These are phyloP conservation scores for Penicillium mononematosum DNA, from an alignment of 495 filamentous ascomycete genomes.

Conservation along the genomic window DNA sequence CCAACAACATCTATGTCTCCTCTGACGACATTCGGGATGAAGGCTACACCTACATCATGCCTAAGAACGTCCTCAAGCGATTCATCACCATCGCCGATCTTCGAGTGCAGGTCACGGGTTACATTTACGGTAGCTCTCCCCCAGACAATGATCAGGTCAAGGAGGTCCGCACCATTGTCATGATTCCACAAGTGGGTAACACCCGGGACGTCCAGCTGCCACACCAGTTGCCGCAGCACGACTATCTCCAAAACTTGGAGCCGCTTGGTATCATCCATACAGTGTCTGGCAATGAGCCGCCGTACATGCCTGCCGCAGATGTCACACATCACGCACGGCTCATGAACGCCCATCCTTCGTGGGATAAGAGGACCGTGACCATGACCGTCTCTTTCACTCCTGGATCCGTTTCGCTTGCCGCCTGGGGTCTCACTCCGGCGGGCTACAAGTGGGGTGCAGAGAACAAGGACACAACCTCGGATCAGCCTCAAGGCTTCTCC, in stretches of 20 bases:
- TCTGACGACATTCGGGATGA: constrained; percentile 84
- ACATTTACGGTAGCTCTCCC: constrained; percentile 90
- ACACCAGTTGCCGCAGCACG: constrained; percentile 89
- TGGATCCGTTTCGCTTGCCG: constrained; percentile 92
- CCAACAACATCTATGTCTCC: constrained; percentile 98
- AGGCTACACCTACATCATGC: constrained; percentile 94
- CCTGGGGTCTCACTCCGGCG: constrained; percentile 84
- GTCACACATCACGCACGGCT: constrained; percentile 89
- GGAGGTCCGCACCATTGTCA: constrained; percentile 92
- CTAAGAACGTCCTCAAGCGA: constrained; percentile 96
- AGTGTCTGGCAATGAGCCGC: constrained; percentile 87
- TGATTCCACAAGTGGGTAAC: constrained; percentile 95
- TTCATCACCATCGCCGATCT: constrained; percentile 99
- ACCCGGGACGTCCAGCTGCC: constrained; percentile 89
- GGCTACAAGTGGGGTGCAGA: constrained; percentile 98
- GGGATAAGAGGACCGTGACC: constrained; percentile 94
- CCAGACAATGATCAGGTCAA: constrained; percentile 95
- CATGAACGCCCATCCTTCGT: constrained; percentile 76
- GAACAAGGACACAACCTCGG: constrained; percentile 87
- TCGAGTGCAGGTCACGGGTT: constrained; percentile 92
- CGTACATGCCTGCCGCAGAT: constrained; percentile 93
- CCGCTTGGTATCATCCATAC: constrained; percentile 96
- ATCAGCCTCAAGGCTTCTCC: constrained; percentile 90
- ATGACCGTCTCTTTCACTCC: constrained; percentile 98
- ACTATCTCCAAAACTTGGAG: constrained; percentile 83